Percentiles rank a stretch among this genome's conserved stretches.
These are phyloP conservation scores for Pseudogymnoascus destructans DNA, from an alignment of 2,329 filamentous ascomycete genomes.

Conservation along the genomic window DNA sequence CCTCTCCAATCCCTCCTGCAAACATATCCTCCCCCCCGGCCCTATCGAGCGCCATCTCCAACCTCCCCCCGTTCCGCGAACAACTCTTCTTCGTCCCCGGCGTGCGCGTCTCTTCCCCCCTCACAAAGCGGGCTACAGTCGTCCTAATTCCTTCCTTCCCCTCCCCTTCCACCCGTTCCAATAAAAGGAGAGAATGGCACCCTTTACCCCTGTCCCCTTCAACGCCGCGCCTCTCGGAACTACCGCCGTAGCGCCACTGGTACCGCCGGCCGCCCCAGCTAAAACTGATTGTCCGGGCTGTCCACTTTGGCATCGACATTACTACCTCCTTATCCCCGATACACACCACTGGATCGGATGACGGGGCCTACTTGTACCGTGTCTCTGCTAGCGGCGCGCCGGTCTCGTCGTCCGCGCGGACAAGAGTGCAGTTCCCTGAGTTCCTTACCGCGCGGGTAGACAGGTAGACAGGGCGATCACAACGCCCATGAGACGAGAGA, in stretches of 20 bases:
- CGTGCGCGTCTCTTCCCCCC: constrained; percentile 30
- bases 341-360: not conserved
- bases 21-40: constrained; percentile 26
- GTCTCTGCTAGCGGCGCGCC: constrained; percentile 34
- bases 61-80: constrained; percentile 38
- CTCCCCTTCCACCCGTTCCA: constrained; percentile 32
- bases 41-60: constrained; percentile 32
- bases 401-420: constrained; percentile 29
- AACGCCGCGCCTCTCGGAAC: constrained; percentile 32
- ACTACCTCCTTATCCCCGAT: constrained; percentile 17
- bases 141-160: constrained; percentile 11
- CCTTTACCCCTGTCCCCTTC: constrained; percentile 33
- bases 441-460: constrained; percentile 35
- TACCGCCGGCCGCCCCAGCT: constrained; percentile 35
- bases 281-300: constrained; percentile 36
- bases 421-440: constrained; percentile 37
- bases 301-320: constrained; percentile 25
- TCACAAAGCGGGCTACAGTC: constrained; percentile 32
- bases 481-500: constrained; percentile 24
- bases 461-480: constrained; percentile 34
- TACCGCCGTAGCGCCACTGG: constrained; percentile 41
- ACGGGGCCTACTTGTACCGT: constrained; percentile 31
- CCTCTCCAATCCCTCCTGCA: constrained; percentile 31
- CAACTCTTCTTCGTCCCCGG: constrained; percentile 28
- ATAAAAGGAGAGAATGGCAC: constrained; percentile 34